Conservation (phyloP, 2,329 filamentous ascomycete genomes). For the Grosmannia serpens region DNA sequence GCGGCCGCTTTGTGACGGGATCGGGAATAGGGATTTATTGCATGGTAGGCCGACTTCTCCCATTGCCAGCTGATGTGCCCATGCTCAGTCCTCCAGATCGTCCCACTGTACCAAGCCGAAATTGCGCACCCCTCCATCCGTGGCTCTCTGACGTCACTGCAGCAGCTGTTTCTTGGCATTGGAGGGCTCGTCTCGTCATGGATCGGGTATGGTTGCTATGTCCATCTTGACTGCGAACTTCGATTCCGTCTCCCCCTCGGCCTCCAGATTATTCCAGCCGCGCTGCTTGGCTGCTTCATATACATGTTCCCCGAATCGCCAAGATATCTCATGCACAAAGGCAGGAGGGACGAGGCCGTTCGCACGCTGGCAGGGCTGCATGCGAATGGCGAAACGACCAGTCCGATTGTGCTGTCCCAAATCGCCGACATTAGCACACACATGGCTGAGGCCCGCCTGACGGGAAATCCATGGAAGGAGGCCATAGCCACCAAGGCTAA, state of each 20-base stretch:
- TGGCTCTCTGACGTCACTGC: slow-evolving; percentile 47
- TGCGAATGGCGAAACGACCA: slow-evolving; percentile 16
- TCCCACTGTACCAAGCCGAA: slow-evolving; percentile 56
- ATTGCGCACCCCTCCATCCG: slow-evolving; percentile 52
- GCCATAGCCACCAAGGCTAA: not conserved
- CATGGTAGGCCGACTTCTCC: not conserved
- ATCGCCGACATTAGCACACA: not conserved
- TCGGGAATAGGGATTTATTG: slow-evolving; percentile 36
- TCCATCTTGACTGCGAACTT: slow-evolving; percentile 1
- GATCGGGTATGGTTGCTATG: slow-evolving; percentile 40
- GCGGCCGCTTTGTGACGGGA: slow-evolving; percentile 46
- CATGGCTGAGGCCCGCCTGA: not conserved
- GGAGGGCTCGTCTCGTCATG: slow-evolving; percentile 47
- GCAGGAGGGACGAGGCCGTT: slow-evolving; percentile 27
- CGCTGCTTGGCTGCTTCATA: slow-evolving; percentile 18
- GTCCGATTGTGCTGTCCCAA: slow-evolving; percentile 3
- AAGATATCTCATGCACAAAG: slow-evolving; percentile 23
- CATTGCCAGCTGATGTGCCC: not conserved
- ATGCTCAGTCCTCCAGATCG: slow-evolving; percentile 45
- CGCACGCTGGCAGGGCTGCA: slow-evolving; percentile 21
- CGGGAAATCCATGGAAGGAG: not conserved
- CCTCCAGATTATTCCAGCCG: slow-evolving; percentile 28
- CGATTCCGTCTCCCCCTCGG: slow-evolving; percentile 32
- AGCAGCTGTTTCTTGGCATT: slow-evolving; percentile 56
- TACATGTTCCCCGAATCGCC: slow-evolving; percentile 26